phyloP scores from a whole-genome alignment of 2,329 filamentous ascomycete species.

The Eutypa lata region DNA sequence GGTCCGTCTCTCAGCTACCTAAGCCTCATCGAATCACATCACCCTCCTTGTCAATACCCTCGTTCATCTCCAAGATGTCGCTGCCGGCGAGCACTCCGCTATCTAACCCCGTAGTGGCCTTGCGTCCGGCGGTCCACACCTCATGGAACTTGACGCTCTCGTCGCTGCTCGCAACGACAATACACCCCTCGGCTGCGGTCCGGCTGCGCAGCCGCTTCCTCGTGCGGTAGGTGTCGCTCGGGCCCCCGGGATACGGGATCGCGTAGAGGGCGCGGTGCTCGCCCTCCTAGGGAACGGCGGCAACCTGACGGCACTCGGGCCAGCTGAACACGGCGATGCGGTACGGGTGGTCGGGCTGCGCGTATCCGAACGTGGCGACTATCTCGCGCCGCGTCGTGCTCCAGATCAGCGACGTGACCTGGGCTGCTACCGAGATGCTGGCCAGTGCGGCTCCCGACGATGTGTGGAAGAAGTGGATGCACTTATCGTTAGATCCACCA shows the following conservation, averaged over 20 bases:
- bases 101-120: slow-evolving; percentile 45
- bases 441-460: slow-evolving; percentile 79
- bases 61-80: slow-evolving; percentile 77
- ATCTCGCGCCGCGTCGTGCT: slow-evolving; percentile 83
- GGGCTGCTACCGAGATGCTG: slow-evolving; percentile 86
- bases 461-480: slow-evolving; percentile 94
- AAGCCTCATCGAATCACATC: slow-evolving; percentile 64
- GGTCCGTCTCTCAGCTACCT: background rate
- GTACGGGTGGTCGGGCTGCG: slow-evolving; percentile 83
- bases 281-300: slow-evolving; percentile 79
- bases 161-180: slow-evolving; percentile 89
- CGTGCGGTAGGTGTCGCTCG: slow-evolving; percentile 42
- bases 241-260: slow-evolving; percentile 70
- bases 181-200: slow-evolving; percentile 70
- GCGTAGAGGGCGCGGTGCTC: slow-evolving; percentile 81
- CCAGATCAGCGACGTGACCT: slow-evolving; percentile 93
- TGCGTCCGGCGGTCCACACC: slow-evolving; percentile 72
- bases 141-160: slow-evolving; percentile 94
- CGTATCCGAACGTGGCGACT: slow-evolving; percentile 88
- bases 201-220: slow-evolving; percentile 46
- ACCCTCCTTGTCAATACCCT: slow-evolving; percentile 74
- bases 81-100: slow-evolving; percentile 73
- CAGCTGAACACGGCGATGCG: slow-evolving; percentile 92
- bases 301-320: slow-evolving; percentile 85
- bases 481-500: slow-evolving; percentile 89